Base-by-base conservation (phyloP, 257 asterid species). In the Solanum etuberosum region DNA sequence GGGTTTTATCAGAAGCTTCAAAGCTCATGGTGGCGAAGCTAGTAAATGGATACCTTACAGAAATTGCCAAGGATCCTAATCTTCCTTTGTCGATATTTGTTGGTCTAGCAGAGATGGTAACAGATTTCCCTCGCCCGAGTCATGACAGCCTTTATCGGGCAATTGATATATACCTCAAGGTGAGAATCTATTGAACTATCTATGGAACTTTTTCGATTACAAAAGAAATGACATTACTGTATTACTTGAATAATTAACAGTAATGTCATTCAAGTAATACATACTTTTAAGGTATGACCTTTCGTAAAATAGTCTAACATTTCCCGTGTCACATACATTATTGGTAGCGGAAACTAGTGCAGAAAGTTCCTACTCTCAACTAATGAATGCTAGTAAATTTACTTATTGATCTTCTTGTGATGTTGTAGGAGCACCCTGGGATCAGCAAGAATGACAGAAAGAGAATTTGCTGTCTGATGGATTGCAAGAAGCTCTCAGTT, bases 21-120 rank as follows among this genome's bases (percentile, higher is more conserved):
- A 95, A 95, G 91, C 93, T 95, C 85, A 97, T 94, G 97, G 99
- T 95, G 87, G 98, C 97, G 6, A 97, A 97, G 90, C 93, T 97
- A 15, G 90, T 97, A 1, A 98, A 97, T 48, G 93, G 93, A 68
- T 97, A 95, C 94, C 98, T 97, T 72, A 92, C 91, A 3, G 98
- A 96, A 90, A 93, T 95, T 59, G 97, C 97, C 5, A 95, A 94
- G 89, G 99, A 97, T 91, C 98, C 96, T 27, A 90, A 93, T 70
- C 93, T 96, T 7, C 92, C 94, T 32, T 83, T 95, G 77, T 87
- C 94, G 0, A 76, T 73, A 46, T 96, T 96, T 90, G 89, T 93
- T n/a, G 96, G 91, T 34, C 86, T 95, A 27, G 94, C 98, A 20
- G 99, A 95, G 89, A 94, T 92, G 95, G 96, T 93, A 29, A 93